Conservation (phyloP, 495 filamentous ascomycete species). For the Talaromyces stipitatus region DNA sequence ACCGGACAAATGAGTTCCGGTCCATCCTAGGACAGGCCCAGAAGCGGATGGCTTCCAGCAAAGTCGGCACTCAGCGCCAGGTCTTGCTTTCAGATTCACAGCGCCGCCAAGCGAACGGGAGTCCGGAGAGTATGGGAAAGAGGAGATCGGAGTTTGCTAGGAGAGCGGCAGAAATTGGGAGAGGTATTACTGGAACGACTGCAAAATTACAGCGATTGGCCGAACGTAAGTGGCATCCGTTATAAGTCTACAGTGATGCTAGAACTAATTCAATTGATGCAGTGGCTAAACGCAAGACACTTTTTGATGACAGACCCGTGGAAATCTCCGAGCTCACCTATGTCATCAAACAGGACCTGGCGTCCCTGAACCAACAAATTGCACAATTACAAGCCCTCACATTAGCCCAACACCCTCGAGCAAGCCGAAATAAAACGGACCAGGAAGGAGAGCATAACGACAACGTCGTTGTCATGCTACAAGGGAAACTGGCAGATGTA, state of each 20-base stretch:
- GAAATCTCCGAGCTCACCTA: slow-evolving; percentile 96
- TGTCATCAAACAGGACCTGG: slow-evolving; percentile 95
- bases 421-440: slow-evolving; percentile 45
- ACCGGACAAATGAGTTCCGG: slow-evolving; percentile 90
- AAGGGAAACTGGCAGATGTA: slow-evolving; percentile 92
- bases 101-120: slow-evolving; percentile 60
- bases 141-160: slow-evolving; percentile 78
- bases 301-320: slow-evolving; percentile 93
- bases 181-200: slow-evolving; percentile 86
- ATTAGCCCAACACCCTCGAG: slow-evolving; percentile 62
- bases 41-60: slow-evolving; percentile 58
- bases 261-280: slow-evolving; percentile 10
- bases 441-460: slow-evolving; percentile 97
- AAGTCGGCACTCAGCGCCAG: slow-evolving; percentile 68
- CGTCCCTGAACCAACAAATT: slow-evolving; percentile 82
- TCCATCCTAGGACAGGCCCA: slow-evolving; percentile 81
- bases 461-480: slow-evolving; percentile 87
- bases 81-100: slow-evolving; percentile 73
- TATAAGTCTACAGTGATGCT: neutral
- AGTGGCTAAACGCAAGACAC: slow-evolving; percentile 93
- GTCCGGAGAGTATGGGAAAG: slow-evolving; percentile 33
- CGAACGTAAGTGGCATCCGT: slow-evolving; percentile 49
- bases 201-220: slow-evolving; percentile 88
- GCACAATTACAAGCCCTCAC: slow-evolving; percentile 67
- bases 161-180: slow-evolving; percentile 80